Percentiles rank a stretch among this genome's conserved stretches.
phyloP scores from a whole-genome alignment of 202 grass and related monocot genomes.

The Schoenoplectus triqueter region DNA sequence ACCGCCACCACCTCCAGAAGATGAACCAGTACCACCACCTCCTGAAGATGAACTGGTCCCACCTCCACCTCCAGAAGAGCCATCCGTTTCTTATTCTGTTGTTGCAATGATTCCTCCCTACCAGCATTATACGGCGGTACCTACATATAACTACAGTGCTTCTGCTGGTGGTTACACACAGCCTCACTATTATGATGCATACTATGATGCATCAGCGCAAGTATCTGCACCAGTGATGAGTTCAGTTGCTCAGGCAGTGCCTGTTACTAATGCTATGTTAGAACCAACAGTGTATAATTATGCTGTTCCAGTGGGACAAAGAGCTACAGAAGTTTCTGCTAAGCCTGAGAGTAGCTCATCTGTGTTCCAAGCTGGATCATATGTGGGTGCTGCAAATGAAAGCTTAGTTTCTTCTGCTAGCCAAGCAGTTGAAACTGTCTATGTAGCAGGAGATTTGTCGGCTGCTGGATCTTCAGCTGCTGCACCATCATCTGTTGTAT shows the following conservation, averaged over 20 bases:
- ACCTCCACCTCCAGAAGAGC: slow-evolving; percentile 77
- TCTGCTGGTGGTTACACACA: slow-evolving; percentile 45
- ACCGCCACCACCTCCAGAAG: slow-evolving; percentile 78
- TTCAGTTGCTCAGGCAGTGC: neutral
- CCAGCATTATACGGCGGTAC: slow-evolving; percentile 58
- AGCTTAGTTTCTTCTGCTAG: slow-evolving; percentile 38
- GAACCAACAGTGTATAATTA: slow-evolving; percentile 22
- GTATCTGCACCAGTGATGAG: slow-evolving; percentile 21
- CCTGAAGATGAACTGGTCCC: slow-evolving; percentile 49
- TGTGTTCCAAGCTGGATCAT: slow-evolving; percentile 28
- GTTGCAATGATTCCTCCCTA: slow-evolving; percentile 53
- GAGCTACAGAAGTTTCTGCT: neutral
- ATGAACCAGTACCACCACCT: slow-evolving; percentile 69
- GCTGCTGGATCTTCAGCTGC: neutral
- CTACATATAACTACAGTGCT: slow-evolving; percentile 62
- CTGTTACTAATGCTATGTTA: slow-evolving; percentile 18
- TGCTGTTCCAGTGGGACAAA: neutral
- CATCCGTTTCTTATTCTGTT: slow-evolving; percentile 48
- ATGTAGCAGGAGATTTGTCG: slow-evolving; percentile 10
- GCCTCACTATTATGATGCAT: slow-evolving; percentile 47
- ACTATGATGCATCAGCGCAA: slow-evolving; percentile 62
- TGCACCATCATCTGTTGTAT: neutral
- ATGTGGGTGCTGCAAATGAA: slow-evolving; percentile 52
- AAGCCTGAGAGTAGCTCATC: slow-evolving; percentile 6
- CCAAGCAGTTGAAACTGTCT: slow-evolving; percentile 40